These are phyloP conservation scores for Gryganskiella cystojenkinii DNA, from an alignment of 192 early-diverging fungal species.

Conservation along the genomic window DNA sequence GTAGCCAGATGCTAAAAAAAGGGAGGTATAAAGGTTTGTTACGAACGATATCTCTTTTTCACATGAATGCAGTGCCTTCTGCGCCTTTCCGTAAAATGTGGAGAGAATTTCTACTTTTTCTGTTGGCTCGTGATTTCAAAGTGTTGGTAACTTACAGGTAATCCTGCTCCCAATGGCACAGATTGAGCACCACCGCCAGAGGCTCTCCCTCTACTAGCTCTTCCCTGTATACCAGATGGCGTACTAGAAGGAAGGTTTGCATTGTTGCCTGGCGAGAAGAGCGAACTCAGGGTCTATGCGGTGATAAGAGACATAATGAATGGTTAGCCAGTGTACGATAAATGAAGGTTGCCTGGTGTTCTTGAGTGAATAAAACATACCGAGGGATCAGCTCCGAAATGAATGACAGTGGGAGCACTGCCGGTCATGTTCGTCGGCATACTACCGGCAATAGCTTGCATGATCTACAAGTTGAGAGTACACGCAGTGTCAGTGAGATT, in stretches of 20 bases:
- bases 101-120: too few species aligned
- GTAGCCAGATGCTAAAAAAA: slow-evolving; percentile 35
- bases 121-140: slow-evolving; percentile 10
- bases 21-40: background rate
- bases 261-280: background rate
- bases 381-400: slow-evolving; percentile 24
- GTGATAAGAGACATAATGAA: too few species aligned
- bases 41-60: slow-evolving; percentile 4
- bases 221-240: background rate
- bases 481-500: background rate
- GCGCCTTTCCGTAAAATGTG: background rate
- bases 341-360: too few species aligned
- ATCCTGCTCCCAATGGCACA: slow-evolving; percentile 30
- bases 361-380: too few species aligned
- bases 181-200: background rate
- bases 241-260: background rate
- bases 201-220: slow-evolving; percentile 24
- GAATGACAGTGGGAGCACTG: slow-evolving; percentile 18
- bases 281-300: background rate
- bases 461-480: slow-evolving; percentile 14
- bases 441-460: slow-evolving; percentile 40
- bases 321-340: background rate
- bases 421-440: slow-evolving; percentile 22
- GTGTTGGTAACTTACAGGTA: slow-evolving; percentile 17
- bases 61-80: slow-evolving; percentile 14